Conservation (phyloP, 148 eudicot species). For the Rhododendron kiyosumense region DNA sequence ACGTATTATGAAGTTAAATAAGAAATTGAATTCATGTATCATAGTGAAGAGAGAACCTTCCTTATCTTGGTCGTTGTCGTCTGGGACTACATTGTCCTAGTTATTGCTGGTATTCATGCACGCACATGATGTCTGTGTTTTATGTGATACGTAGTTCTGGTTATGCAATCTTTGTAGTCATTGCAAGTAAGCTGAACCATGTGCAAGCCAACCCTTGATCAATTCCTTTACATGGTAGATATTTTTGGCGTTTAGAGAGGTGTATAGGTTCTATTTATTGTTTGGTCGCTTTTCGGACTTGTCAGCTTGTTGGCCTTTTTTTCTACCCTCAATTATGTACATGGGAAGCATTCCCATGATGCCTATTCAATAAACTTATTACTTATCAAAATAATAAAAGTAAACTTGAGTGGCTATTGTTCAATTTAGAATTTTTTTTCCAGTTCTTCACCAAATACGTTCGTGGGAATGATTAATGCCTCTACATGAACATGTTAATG, state of each 20-base stretch:
- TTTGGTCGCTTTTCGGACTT: background rate
- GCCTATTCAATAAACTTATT: background rate
- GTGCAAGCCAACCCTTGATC: background rate
- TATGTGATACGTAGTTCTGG: background rate
- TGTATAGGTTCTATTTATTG: background rate
- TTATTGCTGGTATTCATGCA: background rate
- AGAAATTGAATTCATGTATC: background rate
- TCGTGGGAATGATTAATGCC: background rate
- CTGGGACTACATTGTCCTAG: background rate
- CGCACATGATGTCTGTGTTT: background rate
- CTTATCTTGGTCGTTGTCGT: background rate
- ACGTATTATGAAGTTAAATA: background rate
- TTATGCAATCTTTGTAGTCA: background rate
- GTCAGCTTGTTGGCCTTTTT: background rate
- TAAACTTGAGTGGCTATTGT: background rate
- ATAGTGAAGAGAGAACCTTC: background rate
- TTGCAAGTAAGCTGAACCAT: background rate
- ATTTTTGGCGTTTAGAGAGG: no score
- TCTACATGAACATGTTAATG: background rate
- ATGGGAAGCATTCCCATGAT: background rate
- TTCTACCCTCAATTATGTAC: background rate
- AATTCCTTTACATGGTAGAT: background rate
- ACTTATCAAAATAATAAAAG: background rate
- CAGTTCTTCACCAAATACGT: background rate
- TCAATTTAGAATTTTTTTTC: background rate